Evolutionary conservation across 805 yeast genomes (phyloP), one percentile per base, ranked within the genome.

Genomic region (Yarrowia porcina): DNA sequence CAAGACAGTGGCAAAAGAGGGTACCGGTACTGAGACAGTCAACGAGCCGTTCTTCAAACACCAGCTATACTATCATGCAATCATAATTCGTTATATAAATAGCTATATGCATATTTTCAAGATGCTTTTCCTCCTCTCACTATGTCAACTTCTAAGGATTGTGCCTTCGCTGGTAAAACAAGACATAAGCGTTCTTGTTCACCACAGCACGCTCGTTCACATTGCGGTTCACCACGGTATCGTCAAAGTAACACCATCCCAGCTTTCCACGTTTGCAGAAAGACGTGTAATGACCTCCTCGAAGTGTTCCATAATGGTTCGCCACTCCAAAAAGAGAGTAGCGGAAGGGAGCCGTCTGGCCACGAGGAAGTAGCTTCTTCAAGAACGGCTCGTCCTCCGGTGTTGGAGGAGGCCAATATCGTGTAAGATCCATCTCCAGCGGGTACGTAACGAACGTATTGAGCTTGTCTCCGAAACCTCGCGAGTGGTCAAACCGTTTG

Each of bases 261-360:
- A 65, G 63, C 77, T 76, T 39, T 25, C 84, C 85, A 69, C 89
- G 89, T 70, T 84, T 76, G 4, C 89, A 93, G 70, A 79, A 89
- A 0, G 96, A 77, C 0, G 97, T 92, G 73, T 92, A 92, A 73
- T 92, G 97, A 0, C 97, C 97, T 9, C 92, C 88, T 42, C 85
- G 82, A 38, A 92, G 77, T 39, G 88, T 85, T 12, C 97, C 97
- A 65, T 76, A 84, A 73, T 92, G 97, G 67, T 89, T 85, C 15
- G 90, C 90, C 1, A 91, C 96, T 0, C 89, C 96, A 69, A 83
- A 87, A 21, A 92, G 73, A 65, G 82, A 82, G 72, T 91, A 92
- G 27, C 80, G 77, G 74, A 90, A 92, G 1, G 97, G 97, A 0
- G 96, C 86, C 0, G 72, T 71, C 74, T 91, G 97, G 20, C 89